Evolutionary conservation across 192 early-diverging fungal genomes (phyloP).

Genomic region (Coemansia javaensis): DNA sequence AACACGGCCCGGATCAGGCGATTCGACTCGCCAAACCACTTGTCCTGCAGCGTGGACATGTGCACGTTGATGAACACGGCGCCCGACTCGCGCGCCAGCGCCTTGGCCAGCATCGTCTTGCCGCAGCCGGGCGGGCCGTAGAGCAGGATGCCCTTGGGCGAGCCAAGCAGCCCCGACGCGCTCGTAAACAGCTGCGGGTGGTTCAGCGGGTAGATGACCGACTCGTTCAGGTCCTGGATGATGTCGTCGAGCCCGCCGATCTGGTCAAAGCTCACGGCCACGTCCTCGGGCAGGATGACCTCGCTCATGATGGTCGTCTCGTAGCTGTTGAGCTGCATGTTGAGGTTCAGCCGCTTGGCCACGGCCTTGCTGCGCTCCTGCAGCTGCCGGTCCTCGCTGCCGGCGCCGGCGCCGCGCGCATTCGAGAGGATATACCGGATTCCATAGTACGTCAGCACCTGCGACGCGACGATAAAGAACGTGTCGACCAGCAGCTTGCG

Average conservation of each 20-base stretch:
- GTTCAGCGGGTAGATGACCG: conserved; percentile 92
- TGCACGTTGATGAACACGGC: conserved; percentile 98
- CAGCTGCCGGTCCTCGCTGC: conserved; percentile 66
- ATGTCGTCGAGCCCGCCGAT: conserved; percentile 93
- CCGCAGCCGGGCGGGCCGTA: conserved; percentile 96
- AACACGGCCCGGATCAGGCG: conserved; percentile 91
- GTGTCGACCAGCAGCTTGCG: conserved; percentile 45
- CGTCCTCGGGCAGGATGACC: conserved; percentile 90
- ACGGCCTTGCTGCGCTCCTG: conserved; percentile 58
- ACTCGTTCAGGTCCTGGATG: conserved; percentile 85
- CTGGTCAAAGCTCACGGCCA: conserved; percentile 77
- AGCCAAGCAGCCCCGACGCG: conserved; percentile 78
- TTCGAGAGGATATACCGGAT: conserved; percentile 78
- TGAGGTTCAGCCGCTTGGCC: conserved; percentile 28
- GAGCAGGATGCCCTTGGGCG: conserved; percentile 92
- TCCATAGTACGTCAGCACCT: conserved; percentile 81
- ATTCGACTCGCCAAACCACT: conserved; percentile 98
- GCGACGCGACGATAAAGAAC: conserved; percentile 74
- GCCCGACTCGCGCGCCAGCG: conserved; percentile 92
- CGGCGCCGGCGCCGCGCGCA: conserved; percentile 64
- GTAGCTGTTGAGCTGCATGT: conserved; percentile 72
- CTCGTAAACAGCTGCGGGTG: conserved; percentile 89
- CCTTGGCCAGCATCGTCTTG: conserved; percentile 99
- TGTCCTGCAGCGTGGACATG: conserved; percentile 93
- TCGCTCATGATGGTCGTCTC: conserved; percentile 92